Conservation (phyloP, 192 early-diverging fungal species). For the Backusella liffmaniae region DNA sequence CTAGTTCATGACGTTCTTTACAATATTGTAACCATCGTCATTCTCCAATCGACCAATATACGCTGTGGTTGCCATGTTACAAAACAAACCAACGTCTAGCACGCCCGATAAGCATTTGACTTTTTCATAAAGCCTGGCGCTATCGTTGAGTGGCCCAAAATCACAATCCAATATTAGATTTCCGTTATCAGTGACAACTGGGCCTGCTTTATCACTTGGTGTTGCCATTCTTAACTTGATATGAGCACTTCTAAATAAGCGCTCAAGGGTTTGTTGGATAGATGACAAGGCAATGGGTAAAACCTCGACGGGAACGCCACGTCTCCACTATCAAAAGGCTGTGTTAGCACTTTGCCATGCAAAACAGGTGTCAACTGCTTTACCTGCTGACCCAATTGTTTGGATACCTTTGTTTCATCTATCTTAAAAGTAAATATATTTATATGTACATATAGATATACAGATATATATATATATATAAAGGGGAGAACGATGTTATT, state of each 20-base stretch:
- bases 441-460: no score
- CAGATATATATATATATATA: no score
- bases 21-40: constrained; percentile 27
- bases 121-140: constrained; percentile 33
- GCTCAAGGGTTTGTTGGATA: constrained; percentile 49
- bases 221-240: constrained; percentile 75
- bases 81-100: constrained; percentile 92
- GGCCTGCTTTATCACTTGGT: constrained; percentile 76
- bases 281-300: constrained; percentile 78
- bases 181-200: constrained; percentile 94
- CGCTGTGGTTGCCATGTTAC: constrained; percentile 76
- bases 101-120: constrained; percentile 84
- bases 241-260: constrained; percentile 36
- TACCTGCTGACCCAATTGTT: constrained; percentile 31
- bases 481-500: not conserved
- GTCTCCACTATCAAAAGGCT: constrained; percentile 51
- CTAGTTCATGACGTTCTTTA: not conserved
- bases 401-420: constrained; percentile 84
- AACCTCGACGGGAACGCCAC: constrained; percentile 90
- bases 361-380: not conserved
- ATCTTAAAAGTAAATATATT: not conserved
- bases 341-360: no score
- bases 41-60: constrained; percentile 88
- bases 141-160: constrained; percentile 71
- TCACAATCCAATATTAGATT: constrained; percentile 88